Base-by-base conservation (phyloP, 768 basidiomycete species). In the Bullera alba region DNA sequence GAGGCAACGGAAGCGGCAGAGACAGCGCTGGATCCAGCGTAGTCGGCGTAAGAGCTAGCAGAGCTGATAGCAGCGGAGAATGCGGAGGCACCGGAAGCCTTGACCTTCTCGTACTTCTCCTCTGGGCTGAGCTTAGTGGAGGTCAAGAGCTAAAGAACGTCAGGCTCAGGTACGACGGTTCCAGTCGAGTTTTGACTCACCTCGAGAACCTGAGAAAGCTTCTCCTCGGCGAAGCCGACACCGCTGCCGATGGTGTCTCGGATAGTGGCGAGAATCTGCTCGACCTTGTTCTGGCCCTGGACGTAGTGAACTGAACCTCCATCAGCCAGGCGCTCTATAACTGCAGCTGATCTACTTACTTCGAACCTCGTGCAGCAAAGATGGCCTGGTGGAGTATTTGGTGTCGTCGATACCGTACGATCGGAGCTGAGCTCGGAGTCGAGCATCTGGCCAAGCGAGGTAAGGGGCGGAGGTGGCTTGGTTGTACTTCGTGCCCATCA, bases 371-470 rank as follows among this genome's bases (percentile, higher is more conserved):
- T 76, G 71, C 26, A 97, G 78, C 17, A 95, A 79, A n/a, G 83
- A 83, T 0, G 86, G 81, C 29, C 90, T 81, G 42, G 66, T 58
- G 8, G 75, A 59, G 35, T 87, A 76, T 42, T 77, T 75, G n/a
- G 77, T 77, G 60, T 92, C 88, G 54, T 78, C 75, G 25, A 93
- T 63, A 42, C 84, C 85, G 56, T 80, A 79, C 63, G 86, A 81
- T 37, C 89, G 79, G 17, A 96, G 79, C 73, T 87, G 95, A 1
- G 86, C 89, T 39, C 91, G 83, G 23, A 97, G 81, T 27, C 92
- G 80, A 2, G 91, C 87, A 64, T 96, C 92, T 12, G 88, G 87
- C 93, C 93, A 97, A 8, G 79, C 78, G 43, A 92, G 76, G 73
- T 93, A 95, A 2, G 68, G 69, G n/a, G 81, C 75, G 2, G 82